Base-by-base conservation (phyloP, 257 asterid species). In the Scutellaria baicalensis region DNA sequence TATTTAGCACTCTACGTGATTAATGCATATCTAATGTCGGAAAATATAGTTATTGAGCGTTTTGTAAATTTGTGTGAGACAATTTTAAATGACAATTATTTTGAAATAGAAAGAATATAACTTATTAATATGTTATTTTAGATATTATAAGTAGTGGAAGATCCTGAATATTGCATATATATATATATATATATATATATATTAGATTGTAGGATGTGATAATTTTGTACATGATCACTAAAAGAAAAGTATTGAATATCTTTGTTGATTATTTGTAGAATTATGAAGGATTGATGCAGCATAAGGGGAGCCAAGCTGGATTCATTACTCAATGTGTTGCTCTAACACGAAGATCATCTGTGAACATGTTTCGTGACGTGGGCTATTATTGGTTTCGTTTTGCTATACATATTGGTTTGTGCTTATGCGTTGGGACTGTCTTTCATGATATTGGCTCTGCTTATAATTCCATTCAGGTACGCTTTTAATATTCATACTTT, bases 331-430 rank as follows among this genome's bases (percentile, higher is more conserved):
- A 82, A 45, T 77, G 89, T 39, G 40, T 44, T 21, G 85, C 82
- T 52, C 76, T 79, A 6, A 84, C 82, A 0, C 44, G 66, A 31
- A 82, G 87, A 75, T 82, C 89, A 0, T 77, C 59, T 1, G 12
- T 63, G 11, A 84, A 84, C 69, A 84, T 84, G 89, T 73, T 51
- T 52, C 83, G 87, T 0, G 85, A 84, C 54, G 48, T 78, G 3
- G 87, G 89, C 5, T 82, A 82, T 69, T 84, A 84, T 14, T 84
- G 89, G 89, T 77, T 84, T 57, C 85, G 87, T 3, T 70, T 84
- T n/a, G 85, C 27, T 1, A 57, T 74, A 45, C 82, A 80, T 48
- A n/a, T 82, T 27, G 76, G 68, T 48, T 49, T 77, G 8, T 69
- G 77, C 75, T 58, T 77, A 40, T 77, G 85, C 16, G 43, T 82